Conservation (phyloP, 2,329 filamentous ascomycete species). For the Keithomyces neogunnii region DNA sequence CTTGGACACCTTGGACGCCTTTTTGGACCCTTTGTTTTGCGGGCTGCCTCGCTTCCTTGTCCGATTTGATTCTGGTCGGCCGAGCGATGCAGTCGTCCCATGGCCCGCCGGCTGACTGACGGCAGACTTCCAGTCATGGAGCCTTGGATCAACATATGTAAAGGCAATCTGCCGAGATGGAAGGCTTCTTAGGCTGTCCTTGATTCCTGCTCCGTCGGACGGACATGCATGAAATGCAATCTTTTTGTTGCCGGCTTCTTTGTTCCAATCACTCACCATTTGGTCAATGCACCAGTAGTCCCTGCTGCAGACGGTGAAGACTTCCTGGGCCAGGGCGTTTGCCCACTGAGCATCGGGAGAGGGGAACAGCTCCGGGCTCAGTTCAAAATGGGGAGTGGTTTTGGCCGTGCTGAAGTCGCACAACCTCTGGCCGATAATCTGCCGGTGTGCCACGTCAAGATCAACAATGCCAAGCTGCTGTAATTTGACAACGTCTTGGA, state of each 20-base stretch:
- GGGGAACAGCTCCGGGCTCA: neutral
- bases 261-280: neutral
- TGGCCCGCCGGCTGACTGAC: neutral
- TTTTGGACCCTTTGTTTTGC: no score
- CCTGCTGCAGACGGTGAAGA: neutral
- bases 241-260: neutral
- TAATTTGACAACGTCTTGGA: neutral
- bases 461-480: neutral
- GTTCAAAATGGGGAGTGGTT: neutral
- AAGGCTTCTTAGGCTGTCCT: neutral
- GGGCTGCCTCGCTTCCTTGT: no score
- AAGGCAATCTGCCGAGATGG: neutral
- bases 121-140: neutral
- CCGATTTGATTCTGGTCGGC: neutral
- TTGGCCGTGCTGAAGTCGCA: neutral
- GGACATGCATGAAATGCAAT: neutral
- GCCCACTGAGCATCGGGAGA: neutral
- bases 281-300: neutral
- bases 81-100: neutral
- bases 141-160: neutral
- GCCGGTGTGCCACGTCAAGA: neutral
- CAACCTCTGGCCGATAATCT: neutral
- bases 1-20: no score
- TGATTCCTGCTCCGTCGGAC: neutral
- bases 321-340: neutral